Base-by-base conservation (phyloP, 495 filamentous ascomycete genomes). In the Aspergillus sclerotioniger region DNA sequence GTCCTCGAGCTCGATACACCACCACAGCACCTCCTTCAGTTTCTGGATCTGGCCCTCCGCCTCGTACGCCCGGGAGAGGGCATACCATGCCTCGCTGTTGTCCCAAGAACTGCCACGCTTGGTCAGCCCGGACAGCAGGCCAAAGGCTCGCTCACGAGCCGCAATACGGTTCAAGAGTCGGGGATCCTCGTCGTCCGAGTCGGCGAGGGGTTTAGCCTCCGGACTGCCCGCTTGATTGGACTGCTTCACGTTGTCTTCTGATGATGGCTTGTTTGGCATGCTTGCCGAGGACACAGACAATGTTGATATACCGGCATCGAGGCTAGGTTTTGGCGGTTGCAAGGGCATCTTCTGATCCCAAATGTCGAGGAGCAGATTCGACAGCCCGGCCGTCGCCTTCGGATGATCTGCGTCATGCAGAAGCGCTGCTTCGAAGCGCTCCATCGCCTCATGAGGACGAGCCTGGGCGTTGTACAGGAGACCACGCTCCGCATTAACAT, bases 21-120 rank as follows among this genome's bases (percentile, higher is more conserved):
- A 80, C 71, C 86, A 90, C 51, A 90, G 80, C 12, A 87, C 82
- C 51, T 84, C 79, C 65, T 91, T 92, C 46, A 94, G 85, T 67
- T 92, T 96, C 45, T 92, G 89, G 7, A 83, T 68, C 76, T 97
- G 89, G 7, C 88, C 88, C 51, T 88, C 87, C 54, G 87, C 84
- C 72, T 97, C 93, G 62, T 96, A 89, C 46, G 87, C 91, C 59
- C 90, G 76, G 1, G 94, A 90, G 15, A 98, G 81, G 9, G 86
- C 85, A 64, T 88, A 91, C 94, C 94, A 98, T 17, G 92, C 94
- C 67, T 96, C 94, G n/a, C 87, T 85, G 64, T 87, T 83, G 69
- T 96, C 90, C 95, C 95, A 98, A 6, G 91, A 92, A 28, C 74
- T 78, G n/a, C 92, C 91, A 3, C 90, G 81, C 73, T 89, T 92